Evolutionary conservation across 1,284 basidiomycete species (phyloP), one percentile per base, ranked within the genome.

Genomic region (Cutaneotrichosporon cyanovorans): DNA sequence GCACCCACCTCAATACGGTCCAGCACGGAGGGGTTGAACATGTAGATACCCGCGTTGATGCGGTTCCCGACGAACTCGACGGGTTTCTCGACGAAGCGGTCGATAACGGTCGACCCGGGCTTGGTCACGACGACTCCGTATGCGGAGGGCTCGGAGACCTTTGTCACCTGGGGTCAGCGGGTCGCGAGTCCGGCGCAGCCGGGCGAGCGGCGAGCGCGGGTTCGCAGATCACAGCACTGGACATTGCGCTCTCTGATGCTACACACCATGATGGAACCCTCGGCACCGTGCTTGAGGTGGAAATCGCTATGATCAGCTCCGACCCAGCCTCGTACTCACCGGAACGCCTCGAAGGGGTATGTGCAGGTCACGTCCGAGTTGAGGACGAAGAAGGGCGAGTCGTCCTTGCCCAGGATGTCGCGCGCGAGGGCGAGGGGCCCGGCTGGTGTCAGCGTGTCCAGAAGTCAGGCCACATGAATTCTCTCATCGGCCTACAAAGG

Each of bases 31-130:
- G 76, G 76, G 71, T 75, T 75, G 73, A 77, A 76, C 61, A 77
- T 75, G 69, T 77, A 77, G 69, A 77, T 76, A 63, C 76, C 76
- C 50, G 75, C 76, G 66, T 77, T 77, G 69, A 77, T 76, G 48
- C 75, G 64, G 72, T 77, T 77, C 37, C 76, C 76, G 46, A 77
- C 76, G 49, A 76, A 77, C 55, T 75, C 74, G 50, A 75, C 73
- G 28, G 76, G 76, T 67, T 77, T 77, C 64, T 77, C 76, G 40
- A 77, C 76, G 64, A 77, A 77, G 54, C 75, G 73, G 65, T 77
- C 75, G 57, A 77, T 77, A 42, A 72, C 65, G 8, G 73, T 71
- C 28, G 71, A 71, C 53, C 67, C 66, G 33, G 74, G 73, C 57
- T 74, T 69, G 55, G 72, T 73, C 33, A 77, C 75, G 40, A 77